Evolutionary conservation across 2,329 filamentous ascomycete genomes (phyloP), one percentile per base, ranked within the genome.

Genomic region (Triangularia verruculosa): DNA sequence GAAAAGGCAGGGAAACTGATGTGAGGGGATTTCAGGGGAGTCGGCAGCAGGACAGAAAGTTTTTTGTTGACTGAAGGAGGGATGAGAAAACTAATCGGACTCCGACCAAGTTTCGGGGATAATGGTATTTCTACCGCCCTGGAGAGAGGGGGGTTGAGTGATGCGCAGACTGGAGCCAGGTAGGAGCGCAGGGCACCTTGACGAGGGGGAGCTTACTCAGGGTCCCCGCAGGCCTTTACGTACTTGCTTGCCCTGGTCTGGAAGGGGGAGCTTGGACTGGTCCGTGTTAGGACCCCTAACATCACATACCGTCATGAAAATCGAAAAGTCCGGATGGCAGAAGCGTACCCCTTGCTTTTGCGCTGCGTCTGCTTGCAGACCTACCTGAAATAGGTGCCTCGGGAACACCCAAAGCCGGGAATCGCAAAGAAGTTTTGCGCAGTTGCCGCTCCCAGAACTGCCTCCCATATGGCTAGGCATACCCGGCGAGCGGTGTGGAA

Each of bases 171-270:
- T 66, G 64, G 68, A 70, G 68, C 66, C 68, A 61, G 57, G n/a
- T n/a, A n/a, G n/a, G n/a, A 62, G 64, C 61, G 66, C 62, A 66
- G 59, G 67, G 62, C 57, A 70, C 59, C 60, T 63, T 61, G 56
- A 69, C 68, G 71, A 69, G 67, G 66, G 71, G 68, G 68, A 74
- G 73, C 72, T 74, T 74, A 74, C 72, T 74, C 72, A 74, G 68
- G 68, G 69, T 66, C 69, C 69, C 73, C 70, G 69, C 39, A 47
- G 39, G 39, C 65, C 68, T 66, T 67, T 62, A 64, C 63, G 63
- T 70, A 66, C 59, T 64, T 66, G 61, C 66, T 62, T 64, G 64
- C 65, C 58, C 66, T 64, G 64, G 52, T 34, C 43, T 59, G 59
- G 59, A 39, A 28, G 54, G 22, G 47, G 56, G 59, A 66, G 65